Conservation (phyloP, 1,284 basidiomycete genomes). For the Apiotrichum domesticum region DNA sequence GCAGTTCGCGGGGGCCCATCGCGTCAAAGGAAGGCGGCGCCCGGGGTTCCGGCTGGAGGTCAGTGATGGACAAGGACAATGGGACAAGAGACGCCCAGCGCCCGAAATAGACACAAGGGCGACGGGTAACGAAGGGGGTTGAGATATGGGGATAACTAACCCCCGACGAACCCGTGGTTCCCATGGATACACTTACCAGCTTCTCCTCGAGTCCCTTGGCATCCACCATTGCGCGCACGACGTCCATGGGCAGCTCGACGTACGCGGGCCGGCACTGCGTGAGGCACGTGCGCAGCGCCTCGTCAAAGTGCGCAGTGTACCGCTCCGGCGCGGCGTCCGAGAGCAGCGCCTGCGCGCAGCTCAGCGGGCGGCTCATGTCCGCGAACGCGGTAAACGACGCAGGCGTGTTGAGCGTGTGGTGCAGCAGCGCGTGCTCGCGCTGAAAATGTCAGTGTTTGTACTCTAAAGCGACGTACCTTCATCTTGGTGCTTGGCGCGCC, state of each 20-base stretch:
- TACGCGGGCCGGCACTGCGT: conserved; percentile 76
- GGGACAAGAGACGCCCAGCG: too few relatives aligned
- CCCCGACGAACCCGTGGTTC: too few relatives aligned
- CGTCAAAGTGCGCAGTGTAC: conserved; percentile 64
- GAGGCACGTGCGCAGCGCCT: conserved; percentile 68
- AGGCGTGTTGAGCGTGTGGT: conserved; percentile 79
- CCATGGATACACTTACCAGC: conserved; percentile 2
- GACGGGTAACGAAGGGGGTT: too few relatives aligned
- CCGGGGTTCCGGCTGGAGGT: conserved; percentile 14
- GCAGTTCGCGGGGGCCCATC: neutral
- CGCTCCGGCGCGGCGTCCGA: conserved; percentile 49
- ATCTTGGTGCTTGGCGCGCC: conserved; percentile 62
- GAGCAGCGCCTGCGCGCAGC: conserved; percentile 62
- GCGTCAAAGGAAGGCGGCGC: conserved; percentile 9
- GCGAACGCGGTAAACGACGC: conserved; percentile 69
- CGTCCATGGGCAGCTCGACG: conserved; percentile 77
- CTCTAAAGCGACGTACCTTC: conserved; percentile 16
- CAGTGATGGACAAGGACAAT: neutral
- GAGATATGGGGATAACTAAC: too few relatives aligned
- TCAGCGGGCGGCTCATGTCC: conserved; percentile 69
- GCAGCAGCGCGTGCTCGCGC: conserved; percentile 57
- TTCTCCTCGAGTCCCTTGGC: conserved; percentile 56
- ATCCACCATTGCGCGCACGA: conserved; percentile 66
- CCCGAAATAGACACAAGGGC: too few relatives aligned
- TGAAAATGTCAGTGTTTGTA: conserved; percentile 4